phyloP scores from a whole-genome alignment of 345 rosid genomes.

The Salix dunnii region DNA sequence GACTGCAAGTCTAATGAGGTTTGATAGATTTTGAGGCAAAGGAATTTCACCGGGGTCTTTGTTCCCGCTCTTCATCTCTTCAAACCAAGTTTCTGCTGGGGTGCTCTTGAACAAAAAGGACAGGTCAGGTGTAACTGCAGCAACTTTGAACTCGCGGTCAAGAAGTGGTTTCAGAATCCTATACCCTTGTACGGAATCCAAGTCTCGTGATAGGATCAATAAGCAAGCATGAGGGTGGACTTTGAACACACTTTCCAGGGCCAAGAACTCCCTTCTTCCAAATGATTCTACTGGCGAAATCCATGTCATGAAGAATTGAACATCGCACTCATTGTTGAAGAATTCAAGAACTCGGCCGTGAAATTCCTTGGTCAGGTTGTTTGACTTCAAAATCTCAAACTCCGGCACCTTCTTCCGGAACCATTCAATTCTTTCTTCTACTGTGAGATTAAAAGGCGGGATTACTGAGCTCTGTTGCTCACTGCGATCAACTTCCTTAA shows the following conservation, averaged over 20 bases:
- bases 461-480: slow-evolving; percentile 29
- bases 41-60: slow-evolving; percentile 81
- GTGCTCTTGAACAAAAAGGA: slow-evolving; percentile 52
- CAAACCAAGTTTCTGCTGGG: slow-evolving; percentile 67
- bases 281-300: slow-evolving; percentile 53
- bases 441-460: slow-evolving; percentile 44
- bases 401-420: slow-evolving; percentile 39
- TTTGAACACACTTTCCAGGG: slow-evolving; percentile 60
- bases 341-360: slow-evolving; percentile 48
- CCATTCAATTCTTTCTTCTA: slow-evolving; percentile 47
- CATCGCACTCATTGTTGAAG: slow-evolving; percentile 45
- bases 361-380: slow-evolving; percentile 41
- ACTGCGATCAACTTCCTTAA: neutral
- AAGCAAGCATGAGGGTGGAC: slow-evolving; percentile 62
- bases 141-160: slow-evolving; percentile 45
- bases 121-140: slow-evolving; percentile 61
- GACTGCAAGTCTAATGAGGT: slow-evolving; percentile 60
- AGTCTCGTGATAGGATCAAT: slow-evolving; percentile 56
- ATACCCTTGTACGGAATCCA: slow-evolving; percentile 56
- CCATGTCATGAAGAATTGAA: slow-evolving; percentile 83
- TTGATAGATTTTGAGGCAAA: slow-evolving; percentile 66
- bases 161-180: slow-evolving; percentile 50
- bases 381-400: slow-evolving; percentile 50
- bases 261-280: slow-evolving; percentile 51
- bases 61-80: slow-evolving; percentile 49